Percentiles rank a stretch among this genome's conserved stretches.
phyloP scores from a whole-genome alignment of 352 stramenopile species.

The Phytopythium aichiense region DNA sequence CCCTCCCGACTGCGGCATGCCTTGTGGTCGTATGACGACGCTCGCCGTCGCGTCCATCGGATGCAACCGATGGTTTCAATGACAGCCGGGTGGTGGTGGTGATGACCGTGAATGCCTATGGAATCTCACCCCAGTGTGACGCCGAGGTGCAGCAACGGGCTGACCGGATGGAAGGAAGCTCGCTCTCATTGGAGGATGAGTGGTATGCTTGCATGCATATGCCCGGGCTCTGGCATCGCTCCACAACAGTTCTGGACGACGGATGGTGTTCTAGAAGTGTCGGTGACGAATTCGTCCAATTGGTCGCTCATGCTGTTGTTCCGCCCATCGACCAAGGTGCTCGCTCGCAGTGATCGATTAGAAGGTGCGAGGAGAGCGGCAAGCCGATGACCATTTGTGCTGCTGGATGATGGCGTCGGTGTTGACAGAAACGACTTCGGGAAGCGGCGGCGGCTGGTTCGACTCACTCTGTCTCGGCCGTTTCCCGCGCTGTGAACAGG shows the following conservation, averaged over 20 bases:
- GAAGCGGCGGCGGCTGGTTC: neutral
- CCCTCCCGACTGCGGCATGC: too few species aligned
- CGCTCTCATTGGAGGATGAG: neutral
- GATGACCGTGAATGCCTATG: neutral
- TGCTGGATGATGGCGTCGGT: neutral
- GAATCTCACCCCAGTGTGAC: neutral
- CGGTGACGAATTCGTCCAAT: neutral
- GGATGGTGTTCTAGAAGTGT: neutral
- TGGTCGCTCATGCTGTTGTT: neutral
- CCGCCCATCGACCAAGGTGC: neutral
- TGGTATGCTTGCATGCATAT: neutral
- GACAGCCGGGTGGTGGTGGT: too few species aligned
- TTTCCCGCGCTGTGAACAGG: slow-evolving; percentile 1
- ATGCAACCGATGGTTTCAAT: neutral
- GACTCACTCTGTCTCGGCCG: neutral
- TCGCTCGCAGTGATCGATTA: neutral
- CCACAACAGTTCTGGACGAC: neutral
- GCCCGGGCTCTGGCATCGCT: neutral
- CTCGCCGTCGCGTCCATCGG: neutral
- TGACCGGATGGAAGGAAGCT: neutral
- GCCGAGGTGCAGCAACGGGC: neutral
- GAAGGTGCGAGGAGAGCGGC: neutral
- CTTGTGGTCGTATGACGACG: neutral
- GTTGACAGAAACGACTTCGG: neutral
- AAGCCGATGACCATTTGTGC: neutral